A percentile compares a stretch with the other conserved stretches of the same genome.
Evolutionary conservation across 176 grass and related monocot genomes (phyloP).

Genomic region (Zea mays): DNA sequence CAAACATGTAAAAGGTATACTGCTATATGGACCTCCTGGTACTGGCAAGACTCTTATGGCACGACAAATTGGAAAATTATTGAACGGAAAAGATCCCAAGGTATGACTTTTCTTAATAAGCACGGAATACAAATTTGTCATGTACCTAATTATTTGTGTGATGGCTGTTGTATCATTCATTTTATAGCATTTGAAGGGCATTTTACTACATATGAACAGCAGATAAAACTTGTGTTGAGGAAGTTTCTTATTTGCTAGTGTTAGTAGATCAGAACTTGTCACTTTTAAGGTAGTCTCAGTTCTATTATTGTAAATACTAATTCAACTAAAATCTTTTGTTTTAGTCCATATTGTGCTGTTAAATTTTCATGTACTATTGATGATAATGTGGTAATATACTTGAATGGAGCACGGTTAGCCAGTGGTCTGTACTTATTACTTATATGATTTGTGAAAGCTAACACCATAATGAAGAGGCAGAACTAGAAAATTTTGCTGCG

Average conservation of each 20-base stretch:
- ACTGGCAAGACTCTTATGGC: conserved; percentile 99
- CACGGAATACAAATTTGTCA: conserved; percentile 18
- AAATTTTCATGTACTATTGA: neutral
- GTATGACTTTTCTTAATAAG: conserved; percentile 47
- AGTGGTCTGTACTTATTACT: neutral
- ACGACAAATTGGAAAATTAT: conserved; percentile 93
- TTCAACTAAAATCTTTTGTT: neutral
- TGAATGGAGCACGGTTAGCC: conserved; percentile 7
- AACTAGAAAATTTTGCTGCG: neutral
- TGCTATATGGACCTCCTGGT: conserved; percentile 92
- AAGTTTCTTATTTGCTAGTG: conserved; percentile 7
- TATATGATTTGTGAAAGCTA: conserved; percentile 27
- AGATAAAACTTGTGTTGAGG: neutral
- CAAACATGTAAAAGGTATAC: conserved; percentile 93
- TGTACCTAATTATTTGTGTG: conserved; percentile 23
- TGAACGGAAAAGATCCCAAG: conserved; percentile 96
- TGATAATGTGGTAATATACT: conserved; percentile 12
- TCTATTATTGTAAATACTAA: conserved; percentile 15
- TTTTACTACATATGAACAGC: conserved; percentile 5
- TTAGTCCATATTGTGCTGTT: conserved; percentile 12
- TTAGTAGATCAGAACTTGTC: neutral
- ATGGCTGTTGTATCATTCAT: conserved; percentile 5
- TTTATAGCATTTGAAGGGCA: conserved; percentile 18
- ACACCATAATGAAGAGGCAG: conserved; percentile 10
- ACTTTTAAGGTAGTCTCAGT: conserved; percentile 7